phyloP scores from a whole-genome alignment of 257 asterid species.

The Solanum dulcamara region DNA sequence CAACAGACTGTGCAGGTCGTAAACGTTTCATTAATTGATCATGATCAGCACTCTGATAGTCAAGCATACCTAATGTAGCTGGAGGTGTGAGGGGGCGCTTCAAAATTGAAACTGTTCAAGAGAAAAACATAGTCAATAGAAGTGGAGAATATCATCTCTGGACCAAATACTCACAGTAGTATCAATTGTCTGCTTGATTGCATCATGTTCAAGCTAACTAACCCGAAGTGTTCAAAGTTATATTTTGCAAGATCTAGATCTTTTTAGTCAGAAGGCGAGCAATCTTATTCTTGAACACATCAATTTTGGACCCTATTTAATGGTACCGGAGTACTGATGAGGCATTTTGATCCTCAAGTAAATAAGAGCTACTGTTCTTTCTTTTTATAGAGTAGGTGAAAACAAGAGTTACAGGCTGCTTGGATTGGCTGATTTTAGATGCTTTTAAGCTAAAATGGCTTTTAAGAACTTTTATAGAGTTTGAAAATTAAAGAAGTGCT shows the following conservation, averaged over 20 bases:
- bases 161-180: not conserved
- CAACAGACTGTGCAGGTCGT: constrained; percentile 88
- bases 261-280: not conserved
- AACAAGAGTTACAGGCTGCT: too few relatives aligned
- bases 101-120: constrained; percentile 54
- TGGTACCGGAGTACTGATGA: not conserved
- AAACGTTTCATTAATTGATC: constrained; percentile 93
- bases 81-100: constrained; percentile 98
- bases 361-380: not conserved
- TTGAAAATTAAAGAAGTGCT: too few relatives aligned
- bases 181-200: not conserved
- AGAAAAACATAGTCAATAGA: not conserved
- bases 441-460: too few relatives aligned
- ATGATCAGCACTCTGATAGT: constrained; percentile 78
- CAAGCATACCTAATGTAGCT: constrained; percentile 82
- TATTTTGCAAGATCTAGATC: not conserved
- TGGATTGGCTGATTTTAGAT: too few relatives aligned
- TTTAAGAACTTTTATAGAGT: too few relatives aligned
- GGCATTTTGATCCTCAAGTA: not conserved
- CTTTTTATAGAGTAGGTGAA: not conserved
- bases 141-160: not conserved
- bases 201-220: not conserved
- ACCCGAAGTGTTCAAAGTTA: not conserved
- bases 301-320: not conserved
- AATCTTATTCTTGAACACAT: not conserved